Percentiles rank a stretch among this genome's conserved stretches.
These are phyloP conservation scores for Byssothecium circinans DNA, from an alignment of 2,329 filamentous ascomycete genomes.

Conservation along the genomic window DNA sequence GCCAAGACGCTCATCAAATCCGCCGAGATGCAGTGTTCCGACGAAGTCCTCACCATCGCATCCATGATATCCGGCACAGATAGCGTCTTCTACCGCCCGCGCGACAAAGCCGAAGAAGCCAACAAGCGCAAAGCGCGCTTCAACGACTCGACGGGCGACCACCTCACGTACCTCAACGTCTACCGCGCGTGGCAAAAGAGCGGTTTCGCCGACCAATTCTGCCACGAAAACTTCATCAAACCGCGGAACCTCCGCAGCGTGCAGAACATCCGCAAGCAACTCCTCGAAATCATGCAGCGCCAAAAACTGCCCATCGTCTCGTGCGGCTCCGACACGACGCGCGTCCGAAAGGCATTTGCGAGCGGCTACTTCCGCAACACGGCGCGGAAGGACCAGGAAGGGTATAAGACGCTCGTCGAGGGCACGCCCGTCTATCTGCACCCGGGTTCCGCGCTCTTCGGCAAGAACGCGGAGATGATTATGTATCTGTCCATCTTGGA, in stretches of 20 bases:
- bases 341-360: conserved; percentile 86
- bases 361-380: conserved; percentile 94
- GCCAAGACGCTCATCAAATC: conserved; percentile 89
- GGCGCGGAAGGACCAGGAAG: conserved; percentile 93
- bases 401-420: conserved; percentile 96
- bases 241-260: conserved; percentile 84
- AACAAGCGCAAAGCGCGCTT: conserved; percentile 98
- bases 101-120: conserved; percentile 94
- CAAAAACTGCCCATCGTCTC: conserved; percentile 81
- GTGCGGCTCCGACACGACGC: conserved; percentile 84
- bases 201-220: conserved; percentile 84
- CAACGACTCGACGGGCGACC: conserved; percentile 88
- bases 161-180: conserved; percentile 91
- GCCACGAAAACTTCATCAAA: conserved; percentile 97
- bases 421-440: conserved; percentile 94
- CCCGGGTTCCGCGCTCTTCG: conserved; percentile 86
- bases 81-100: conserved; percentile 89
- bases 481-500: conserved; percentile 90
- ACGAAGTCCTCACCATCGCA: conserved; percentile 92
- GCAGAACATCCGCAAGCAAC: conserved; percentile 88
- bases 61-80: conserved; percentile 68
- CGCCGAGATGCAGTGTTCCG: conserved; percentile 84
- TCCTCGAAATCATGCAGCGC: conserved; percentile 90
- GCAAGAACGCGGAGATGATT: conserved; percentile 94
- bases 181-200: conserved; percentile 96